A percentile compares a stretch with the other conserved stretches of the same genome.
Conservation (phyloP, 768 basidiomycete species). For the Kwoniella dendrophila region DNA sequence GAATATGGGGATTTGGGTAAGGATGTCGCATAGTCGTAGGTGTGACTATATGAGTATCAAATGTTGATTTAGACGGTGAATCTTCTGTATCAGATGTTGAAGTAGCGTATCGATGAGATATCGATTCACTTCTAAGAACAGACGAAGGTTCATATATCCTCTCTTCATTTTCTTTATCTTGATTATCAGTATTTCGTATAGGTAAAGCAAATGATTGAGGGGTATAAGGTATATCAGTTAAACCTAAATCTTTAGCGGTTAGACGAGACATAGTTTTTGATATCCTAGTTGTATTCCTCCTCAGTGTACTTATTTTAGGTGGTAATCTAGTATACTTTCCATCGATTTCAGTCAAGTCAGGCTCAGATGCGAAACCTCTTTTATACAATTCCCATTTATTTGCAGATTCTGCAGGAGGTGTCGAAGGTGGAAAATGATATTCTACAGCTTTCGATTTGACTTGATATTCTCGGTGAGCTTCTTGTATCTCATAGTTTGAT, state of each 20-base stretch:
- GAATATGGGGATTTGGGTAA: neutral
- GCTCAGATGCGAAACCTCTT: neutral
- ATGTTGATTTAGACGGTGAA: constrained; percentile 1
- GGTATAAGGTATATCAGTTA: neutral
- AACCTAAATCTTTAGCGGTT: neutral
- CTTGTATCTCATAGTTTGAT: constrained; percentile 26
- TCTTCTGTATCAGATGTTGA: constrained; percentile 4
- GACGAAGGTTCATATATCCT: neutral
- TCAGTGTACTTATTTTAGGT: constrained; percentile 1
- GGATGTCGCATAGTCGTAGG: constrained; percentile 7
- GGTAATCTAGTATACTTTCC: constrained; percentile 16
- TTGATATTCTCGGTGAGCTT: constrained; percentile 23
- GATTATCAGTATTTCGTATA: neutral
- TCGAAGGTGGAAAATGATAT: constrained; percentile 10
- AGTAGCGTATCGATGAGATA: neutral
- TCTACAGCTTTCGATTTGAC: constrained; percentile 10
- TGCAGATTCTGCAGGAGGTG: neutral
- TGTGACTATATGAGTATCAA: constrained; percentile 3
- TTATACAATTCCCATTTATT: neutral
- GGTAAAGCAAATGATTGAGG: neutral
- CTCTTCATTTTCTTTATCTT: neutral
- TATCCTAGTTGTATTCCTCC: neutral
- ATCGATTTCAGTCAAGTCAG: constrained; percentile 1
- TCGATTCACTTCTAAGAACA: neutral
- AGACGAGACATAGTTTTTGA: neutral